phyloP scores from a whole-genome alignment of 2,329 filamentous ascomycete species.

The Mycogone perniciosa region DNA sequence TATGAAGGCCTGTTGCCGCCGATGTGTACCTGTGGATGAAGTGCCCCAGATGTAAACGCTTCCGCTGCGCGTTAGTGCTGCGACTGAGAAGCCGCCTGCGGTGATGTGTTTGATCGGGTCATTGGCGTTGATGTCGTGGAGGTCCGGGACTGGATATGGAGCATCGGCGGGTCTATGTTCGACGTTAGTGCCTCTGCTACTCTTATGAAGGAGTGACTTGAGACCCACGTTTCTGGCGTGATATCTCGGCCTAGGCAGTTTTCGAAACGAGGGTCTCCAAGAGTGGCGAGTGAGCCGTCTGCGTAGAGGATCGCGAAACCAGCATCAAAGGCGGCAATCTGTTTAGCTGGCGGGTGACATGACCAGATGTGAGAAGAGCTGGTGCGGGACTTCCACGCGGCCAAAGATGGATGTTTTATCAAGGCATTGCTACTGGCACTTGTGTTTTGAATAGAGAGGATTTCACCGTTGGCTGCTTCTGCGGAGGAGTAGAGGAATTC shows the following conservation, averaged over 20 bases:
- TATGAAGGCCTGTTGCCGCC: slow-evolving; percentile 29
- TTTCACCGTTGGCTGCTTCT: slow-evolving; percentile 15
- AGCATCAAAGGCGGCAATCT: slow-evolving; percentile 42
- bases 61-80: slow-evolving; percentile 50
- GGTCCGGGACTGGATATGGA: slow-evolving; percentile 41
- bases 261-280: slow-evolving; percentile 54
- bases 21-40: slow-evolving; percentile 17
- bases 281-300: slow-evolving; percentile 41
- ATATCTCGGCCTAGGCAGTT: slow-evolving; percentile 49
- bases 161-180: slow-evolving; percentile 36
- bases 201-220: neutral
- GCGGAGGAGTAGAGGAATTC: slow-evolving; percentile 7
- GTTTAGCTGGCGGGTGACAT: slow-evolving; percentile 24
- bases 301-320: slow-evolving; percentile 43
- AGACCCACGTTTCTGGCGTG: slow-evolving; percentile 29
- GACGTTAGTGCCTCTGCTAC: neutral
- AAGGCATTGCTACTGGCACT: slow-evolving; percentile 9
- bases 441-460: slow-evolving; percentile 7
- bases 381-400: slow-evolving; percentile 12
- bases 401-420: slow-evolving; percentile 19
- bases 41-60: slow-evolving; percentile 58
- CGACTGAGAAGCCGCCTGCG: slow-evolving; percentile 50
- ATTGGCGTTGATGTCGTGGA: slow-evolving; percentile 41
- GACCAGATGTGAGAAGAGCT: slow-evolving; percentile 17
- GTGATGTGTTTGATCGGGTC: slow-evolving; percentile 47